A percentile compares a stretch with the other conserved stretches of the same genome.
These are phyloP conservation scores for Oryza glumipatula DNA, from an alignment of 176 grass and related monocot species.

Conservation along the genomic window DNA sequence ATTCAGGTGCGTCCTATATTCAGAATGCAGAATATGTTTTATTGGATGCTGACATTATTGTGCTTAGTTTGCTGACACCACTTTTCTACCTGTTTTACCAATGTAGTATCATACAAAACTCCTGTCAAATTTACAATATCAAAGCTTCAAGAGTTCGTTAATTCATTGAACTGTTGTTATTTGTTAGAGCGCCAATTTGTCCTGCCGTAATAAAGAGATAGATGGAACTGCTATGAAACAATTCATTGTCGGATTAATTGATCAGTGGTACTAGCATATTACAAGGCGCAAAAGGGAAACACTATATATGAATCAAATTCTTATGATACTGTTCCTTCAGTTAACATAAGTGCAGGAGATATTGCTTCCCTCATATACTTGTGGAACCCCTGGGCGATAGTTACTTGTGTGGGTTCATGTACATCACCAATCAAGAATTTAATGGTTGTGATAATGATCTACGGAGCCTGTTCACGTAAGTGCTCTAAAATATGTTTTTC, in stretches of 20 bases:
- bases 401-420: slow-evolving; percentile 85
- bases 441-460: slow-evolving; percentile 83
- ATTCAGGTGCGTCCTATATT: slow-evolving; percentile 55
- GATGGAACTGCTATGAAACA: too few relatives aligned
- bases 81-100: slow-evolving; percentile 31
- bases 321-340: slow-evolving; percentile 3
- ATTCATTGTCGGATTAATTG: too few relatives aligned
- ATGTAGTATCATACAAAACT: background rate
- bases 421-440: slow-evolving; percentile 95
- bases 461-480: slow-evolving; percentile 92
- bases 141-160: too few relatives aligned
- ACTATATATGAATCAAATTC: too few relatives aligned
- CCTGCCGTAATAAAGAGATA: too few relatives aligned
- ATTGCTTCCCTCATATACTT: slow-evolving; percentile 90
- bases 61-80: background rate
- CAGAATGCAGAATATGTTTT: background rate
- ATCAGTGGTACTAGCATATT: too few relatives aligned
- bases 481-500: background rate
- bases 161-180: too few relatives aligned
- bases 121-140: background rate
- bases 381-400: slow-evolving; percentile 93
- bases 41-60: background rate
- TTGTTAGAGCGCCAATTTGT: too few relatives aligned
- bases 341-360: slow-evolving; percentile 62
- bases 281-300: too few relatives aligned